phyloP scores from a whole-genome alignment of 495 filamentous ascomycete species.

The Filosporella fistucella region DNA sequence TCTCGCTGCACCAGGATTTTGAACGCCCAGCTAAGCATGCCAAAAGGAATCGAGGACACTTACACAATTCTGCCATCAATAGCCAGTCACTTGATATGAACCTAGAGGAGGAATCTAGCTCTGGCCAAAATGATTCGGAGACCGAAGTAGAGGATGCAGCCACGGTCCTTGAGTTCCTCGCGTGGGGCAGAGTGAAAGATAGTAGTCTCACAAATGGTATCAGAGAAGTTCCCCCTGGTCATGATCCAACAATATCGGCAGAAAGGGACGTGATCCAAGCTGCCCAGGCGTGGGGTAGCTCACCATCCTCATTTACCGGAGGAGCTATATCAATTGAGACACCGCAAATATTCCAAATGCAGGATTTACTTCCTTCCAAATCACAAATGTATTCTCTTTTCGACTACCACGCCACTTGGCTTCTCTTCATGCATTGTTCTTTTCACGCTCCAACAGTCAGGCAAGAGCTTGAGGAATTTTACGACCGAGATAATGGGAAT shows the following conservation, averaged over 20 bases:
- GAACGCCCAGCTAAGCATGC: slow-evolving; percentile 1
- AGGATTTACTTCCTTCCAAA: slow-evolving; percentile 30
- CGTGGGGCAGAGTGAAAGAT: slow-evolving; percentile 38
- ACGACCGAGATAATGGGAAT: slow-evolving; percentile 22
- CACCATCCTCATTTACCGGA: slow-evolving; percentile 15
- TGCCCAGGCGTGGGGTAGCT: slow-evolving; percentile 13
- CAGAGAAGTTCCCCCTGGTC: slow-evolving; percentile 2
- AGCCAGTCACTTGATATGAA: background rate
- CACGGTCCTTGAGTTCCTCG: slow-evolving; percentile 40
- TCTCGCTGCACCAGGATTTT: background rate
- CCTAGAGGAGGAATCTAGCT: background rate
- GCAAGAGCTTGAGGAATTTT: slow-evolving; percentile 28
- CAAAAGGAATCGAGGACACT: too few species aligned
- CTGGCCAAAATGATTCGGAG: slow-evolving; percentile 9
- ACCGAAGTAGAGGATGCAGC: slow-evolving; percentile 35
- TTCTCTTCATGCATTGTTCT: slow-evolving; percentile 37
- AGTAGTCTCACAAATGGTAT: slow-evolving; percentile 11
- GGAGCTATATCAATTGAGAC: slow-evolving; percentile 21
- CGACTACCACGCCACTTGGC: slow-evolving; percentile 32
- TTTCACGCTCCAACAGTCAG: slow-evolving; percentile 32
- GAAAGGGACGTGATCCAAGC: slow-evolving; percentile 26
- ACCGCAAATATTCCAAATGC: slow-evolving; percentile 24
- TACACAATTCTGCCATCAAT: background rate
- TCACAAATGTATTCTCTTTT: slow-evolving; percentile 29
- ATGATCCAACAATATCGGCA: slow-evolving; percentile 8